Base-by-base conservation (phyloP, 192 early-diverging fungal species). In the Pilaira anomala region DNA sequence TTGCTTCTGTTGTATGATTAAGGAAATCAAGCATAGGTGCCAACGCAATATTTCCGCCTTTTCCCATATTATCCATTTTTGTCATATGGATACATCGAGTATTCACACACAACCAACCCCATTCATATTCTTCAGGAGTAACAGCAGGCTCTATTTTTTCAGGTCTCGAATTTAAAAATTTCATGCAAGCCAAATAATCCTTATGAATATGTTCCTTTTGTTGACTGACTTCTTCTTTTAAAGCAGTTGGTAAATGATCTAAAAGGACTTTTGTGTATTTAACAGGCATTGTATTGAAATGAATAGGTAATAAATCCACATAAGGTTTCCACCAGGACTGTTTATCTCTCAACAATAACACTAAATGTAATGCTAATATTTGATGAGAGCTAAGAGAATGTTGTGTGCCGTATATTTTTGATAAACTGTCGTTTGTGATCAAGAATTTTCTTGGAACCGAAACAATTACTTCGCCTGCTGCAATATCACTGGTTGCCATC, bases 21-120 rank as follows among this genome's bases (percentile, higher is more conserved):
- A 91, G 81, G 18, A 91, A 82, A 76, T 91, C 89, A 12, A 91
- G 75, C 54, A 89, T 74, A 4, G 89, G 89, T 28, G 89, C 89
- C 40, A 91, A 70, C 26, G 89, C 85, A 40, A 91, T 86, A 51
- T 75, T 83, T 7, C 73, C 59, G 12, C 36, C 60, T 48, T 84
- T 83, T 11, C 62, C 72, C 5, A 68, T 63, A 11, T 50, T 54
- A 19, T 75, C 71, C n/a, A 66, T 72, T 3, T 60, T 67, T 42
- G 73, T 76, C 21, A 85, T 62, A 57, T 82, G 78, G 33, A 85
- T 85, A 33, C 83, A 80, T 50, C 83, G 73, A 2, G 83, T 82
- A 66, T 82, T 85, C 11, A 85, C 83, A 66, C 81, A 82, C n/a
- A 82, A 66, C 83, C 83, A 85, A n/a, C 79, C 80, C 79, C 80